These are phyloP conservation scores for Zygnema circumcarinatum DNA, from an alignment of 139 green algal species.

Conservation along the genomic window DNA sequence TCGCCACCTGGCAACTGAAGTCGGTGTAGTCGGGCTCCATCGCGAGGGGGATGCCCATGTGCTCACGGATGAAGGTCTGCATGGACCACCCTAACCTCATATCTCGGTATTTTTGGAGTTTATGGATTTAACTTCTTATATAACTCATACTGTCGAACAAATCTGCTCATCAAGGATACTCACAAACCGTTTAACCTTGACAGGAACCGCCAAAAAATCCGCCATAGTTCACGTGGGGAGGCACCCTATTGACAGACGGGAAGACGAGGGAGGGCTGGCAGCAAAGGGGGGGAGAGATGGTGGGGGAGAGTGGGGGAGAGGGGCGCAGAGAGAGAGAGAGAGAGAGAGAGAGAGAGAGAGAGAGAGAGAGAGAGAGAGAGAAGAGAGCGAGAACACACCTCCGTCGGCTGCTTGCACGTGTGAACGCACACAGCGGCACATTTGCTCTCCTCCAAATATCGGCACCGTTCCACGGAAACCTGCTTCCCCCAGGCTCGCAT, in stretches of 20 bases:
- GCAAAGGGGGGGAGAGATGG: not conserved
- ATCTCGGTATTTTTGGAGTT: too few species aligned
- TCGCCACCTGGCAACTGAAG: slow-evolving; percentile 47
- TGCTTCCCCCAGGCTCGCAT: not conserved
- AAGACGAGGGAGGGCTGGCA: not conserved
- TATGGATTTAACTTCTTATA: too few species aligned
- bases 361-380: not conserved
- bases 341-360: not conserved
- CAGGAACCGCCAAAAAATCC: too few species aligned
- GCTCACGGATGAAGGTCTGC: slow-evolving; percentile 48
- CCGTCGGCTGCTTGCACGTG: slow-evolving; percentile 59
- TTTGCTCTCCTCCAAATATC: slow-evolving; percentile 44
- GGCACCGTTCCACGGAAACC: slow-evolving; percentile 55
- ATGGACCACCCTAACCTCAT: too few species aligned
- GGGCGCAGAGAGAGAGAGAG: not conserved
- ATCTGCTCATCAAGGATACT: too few species aligned
- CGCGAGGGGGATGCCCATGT: slow-evolving; percentile 49
- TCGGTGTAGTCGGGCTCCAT: slow-evolving; percentile 59
- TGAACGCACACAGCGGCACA: slow-evolving; percentile 56
- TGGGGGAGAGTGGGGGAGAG: not conserved
- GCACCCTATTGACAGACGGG: too few species aligned
- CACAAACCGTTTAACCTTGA: too few species aligned
- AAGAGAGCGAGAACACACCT: slow-evolving; percentile 17
- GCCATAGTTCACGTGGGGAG: too few species aligned
- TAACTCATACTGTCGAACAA: too few species aligned